Evolutionary conservation across 176 grass and related monocot genomes (phyloP), one percentile per base, ranked within the genome.

Genomic region (Olyra latifolia): DNA sequence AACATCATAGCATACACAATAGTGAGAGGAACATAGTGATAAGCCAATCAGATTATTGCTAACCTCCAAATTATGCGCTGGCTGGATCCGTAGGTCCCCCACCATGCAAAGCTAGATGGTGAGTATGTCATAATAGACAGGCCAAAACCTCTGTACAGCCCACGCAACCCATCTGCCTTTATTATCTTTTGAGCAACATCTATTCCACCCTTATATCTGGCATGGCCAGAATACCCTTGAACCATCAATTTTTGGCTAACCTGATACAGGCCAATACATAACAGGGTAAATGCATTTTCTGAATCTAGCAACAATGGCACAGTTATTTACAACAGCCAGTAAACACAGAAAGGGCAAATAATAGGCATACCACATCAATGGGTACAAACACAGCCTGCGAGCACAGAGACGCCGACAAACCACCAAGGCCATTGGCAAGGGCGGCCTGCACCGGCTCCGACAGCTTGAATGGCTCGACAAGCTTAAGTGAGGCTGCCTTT

Each of bases 181-280:
- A 93, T 62, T 75, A 95, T 93, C 67, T 91, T 89, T 30, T 35
- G 78, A 85, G 88, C 96, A 71, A 99, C 96, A 80, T 99, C 96
- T 42, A 99, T 40, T 74, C 96, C 96, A 38, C 96, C 96, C 29
- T 88, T 91, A 64, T 99, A 99, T 72, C 65, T 91, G 3, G 72
- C 86, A 70, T 93, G 82, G 29, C 96, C 96, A 82, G 90, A 99
- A 83, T 99, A 95, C 71, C 96, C 96, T 91, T 95, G 92, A 76
- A 99, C 96, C 96, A 99, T 99, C 88, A 99, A 89, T 86, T 95
- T 99, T 89, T 99, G 96, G 78, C 96, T 99, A 85, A 99, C 84
- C 95, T 98, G 81, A 81, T 71, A 75, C 46, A 81, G 32, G 16
- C 12, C 71, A 80, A 73, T 43, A 71, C 64, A 90, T 27, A 67